Evolutionary conservation across 768 basidiomycete genomes (phyloP), one percentile per base, ranked within the genome.

Genomic region (Amanita muscaria): DNA sequence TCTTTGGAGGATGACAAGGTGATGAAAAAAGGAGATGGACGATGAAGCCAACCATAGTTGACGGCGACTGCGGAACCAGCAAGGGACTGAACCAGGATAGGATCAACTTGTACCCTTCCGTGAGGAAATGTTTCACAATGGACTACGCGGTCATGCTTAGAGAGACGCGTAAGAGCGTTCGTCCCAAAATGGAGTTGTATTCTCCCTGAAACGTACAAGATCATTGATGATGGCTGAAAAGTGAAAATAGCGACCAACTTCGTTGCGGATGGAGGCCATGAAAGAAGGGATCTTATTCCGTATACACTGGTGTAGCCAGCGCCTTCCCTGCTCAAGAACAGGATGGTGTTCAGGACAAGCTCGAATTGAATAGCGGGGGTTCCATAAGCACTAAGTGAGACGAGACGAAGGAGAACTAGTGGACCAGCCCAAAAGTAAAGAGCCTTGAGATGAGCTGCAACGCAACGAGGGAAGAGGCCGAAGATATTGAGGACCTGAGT

Each of bases 331-430:
- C 84, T 83, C 6, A 98, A 70, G 61, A 98, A 97, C 34, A 98
- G 70, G 54, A 93, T 87, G 9, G 91, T 91, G 53, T 83, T 88
- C 36, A 88, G 73, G 19, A 98, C 58, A 21, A 97, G 76, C 59
- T 98, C 96, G 62, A 98, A 91, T 55, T 96, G 93, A 49, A 99
- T 86, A 0, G 90, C 79, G 12, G 90, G 90, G 0, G 88, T 91
- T 8, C 94, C 85, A 58, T 89, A 93, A 11, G 83, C 84, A 25
- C 77, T 76, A 1, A 93, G 92, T 0, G 89, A 81, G 2, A 85
- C 82, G 22, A 92, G 70, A 1, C 90, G 80, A 31, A 97, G 70
- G 10, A 97, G 72, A 0, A 78, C 76, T 61, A n/a, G n/a, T 96
- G 93, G 63, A 98, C 98, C 19, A 99, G 72, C 4, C 71, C 58